These are phyloP conservation scores for Starmerella bombicola DNA, from an alignment of 805 yeast species.

Conservation along the genomic window DNA sequence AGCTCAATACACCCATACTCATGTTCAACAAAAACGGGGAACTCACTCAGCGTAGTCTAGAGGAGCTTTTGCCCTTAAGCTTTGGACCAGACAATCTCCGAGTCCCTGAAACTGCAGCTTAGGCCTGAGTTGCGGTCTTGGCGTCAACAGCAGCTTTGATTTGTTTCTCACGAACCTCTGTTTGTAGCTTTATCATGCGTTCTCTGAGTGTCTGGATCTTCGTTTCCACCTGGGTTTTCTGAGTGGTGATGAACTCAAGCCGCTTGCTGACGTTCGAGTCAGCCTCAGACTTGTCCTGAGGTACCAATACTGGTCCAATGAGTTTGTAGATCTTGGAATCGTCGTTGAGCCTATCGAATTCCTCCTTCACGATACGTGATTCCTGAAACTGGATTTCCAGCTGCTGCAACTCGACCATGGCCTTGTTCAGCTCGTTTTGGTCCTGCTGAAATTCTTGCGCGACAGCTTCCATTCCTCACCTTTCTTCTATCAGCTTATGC, in stretches of 20 bases:
- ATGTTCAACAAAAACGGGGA: slow-evolving; percentile 45
- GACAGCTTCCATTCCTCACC: slow-evolving; percentile 14
- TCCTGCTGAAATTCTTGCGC: slow-evolving; percentile 19
- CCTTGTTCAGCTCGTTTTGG: slow-evolving; percentile 32
- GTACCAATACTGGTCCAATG: slow-evolving; percentile 83
- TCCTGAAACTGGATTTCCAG: slow-evolving; percentile 92
- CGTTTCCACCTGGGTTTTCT: slow-evolving; percentile 64
- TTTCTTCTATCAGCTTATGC: no score
- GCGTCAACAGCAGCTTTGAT: slow-evolving; percentile 15
- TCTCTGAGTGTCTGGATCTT: slow-evolving; percentile 47
- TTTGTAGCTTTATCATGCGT: slow-evolving; percentile 37
- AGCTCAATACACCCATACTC: slow-evolving; percentile 41
- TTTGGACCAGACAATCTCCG: slow-evolving; percentile 69
- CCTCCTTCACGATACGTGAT: slow-evolving; percentile 75
- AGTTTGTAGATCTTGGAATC: slow-evolving; percentile 73
- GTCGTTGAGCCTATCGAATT: slow-evolving; percentile 52
- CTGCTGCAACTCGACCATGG: slow-evolving; percentile 63
- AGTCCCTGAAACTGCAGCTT: not conserved
- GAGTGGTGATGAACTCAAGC: slow-evolving; percentile 70
- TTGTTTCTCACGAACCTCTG: slow-evolving; percentile 19
- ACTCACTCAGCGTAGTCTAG: slow-evolving; percentile 37
- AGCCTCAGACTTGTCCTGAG: slow-evolving; percentile 79
- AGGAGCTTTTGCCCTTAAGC: slow-evolving; percentile 63
- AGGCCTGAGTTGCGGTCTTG: not conserved
- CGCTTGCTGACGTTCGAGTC: slow-evolving; percentile 74